Conservation (phyloP, 768 basidiomycete species). For the Chiua virens region DNA sequence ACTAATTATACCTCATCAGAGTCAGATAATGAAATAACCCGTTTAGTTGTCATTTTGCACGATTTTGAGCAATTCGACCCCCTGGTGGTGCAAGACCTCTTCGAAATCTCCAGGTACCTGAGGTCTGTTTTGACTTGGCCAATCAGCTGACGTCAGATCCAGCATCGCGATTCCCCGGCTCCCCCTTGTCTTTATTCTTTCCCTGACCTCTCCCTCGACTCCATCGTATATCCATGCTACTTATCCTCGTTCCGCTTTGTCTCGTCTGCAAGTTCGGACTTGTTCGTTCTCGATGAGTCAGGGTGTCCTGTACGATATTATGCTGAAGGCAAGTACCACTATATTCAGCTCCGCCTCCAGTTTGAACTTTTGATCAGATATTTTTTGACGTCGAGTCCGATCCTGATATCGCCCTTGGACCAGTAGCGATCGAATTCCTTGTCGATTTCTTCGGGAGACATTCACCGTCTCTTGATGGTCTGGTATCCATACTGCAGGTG, state of each 20-base stretch:
- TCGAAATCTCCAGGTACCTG: slow-evolving; percentile 67
- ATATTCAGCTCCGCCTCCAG: background rate
- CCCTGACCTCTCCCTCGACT: slow-evolving; percentile 54
- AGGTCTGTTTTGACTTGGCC: background rate
- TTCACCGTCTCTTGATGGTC: slow-evolving; percentile 53
- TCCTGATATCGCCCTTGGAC: slow-evolving; percentile 62
- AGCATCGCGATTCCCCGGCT: slow-evolving; percentile 55
- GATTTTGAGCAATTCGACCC: slow-evolving; percentile 76
- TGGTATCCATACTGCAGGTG: slow-evolving; percentile 65
- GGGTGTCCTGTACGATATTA: slow-evolving; percentile 50
- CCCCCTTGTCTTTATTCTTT: slow-evolving; percentile 65
- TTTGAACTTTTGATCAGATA: slow-evolving; percentile 36
- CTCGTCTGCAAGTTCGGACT: slow-evolving; percentile 54
- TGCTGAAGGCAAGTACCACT: slow-evolving; percentile 48
- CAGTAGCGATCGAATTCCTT: slow-evolving; percentile 53
- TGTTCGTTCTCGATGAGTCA: slow-evolving; percentile 51
- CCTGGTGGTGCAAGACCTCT: slow-evolving; percentile 61
- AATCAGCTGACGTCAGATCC: background rate
- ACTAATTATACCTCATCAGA: slow-evolving; percentile 6
- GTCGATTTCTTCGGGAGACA: slow-evolving; percentile 57
- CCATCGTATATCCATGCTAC: slow-evolving; percentile 58
- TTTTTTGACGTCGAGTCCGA: slow-evolving; percentile 67
- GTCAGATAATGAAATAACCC: slow-evolving; percentile 23
- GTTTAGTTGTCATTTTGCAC: slow-evolving; percentile 62
- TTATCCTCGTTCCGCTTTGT: slow-evolving; percentile 59